phyloP scores from a whole-genome alignment of 2,329 filamentous ascomycete genomes.

The Pseudocercospora fuligena region DNA sequence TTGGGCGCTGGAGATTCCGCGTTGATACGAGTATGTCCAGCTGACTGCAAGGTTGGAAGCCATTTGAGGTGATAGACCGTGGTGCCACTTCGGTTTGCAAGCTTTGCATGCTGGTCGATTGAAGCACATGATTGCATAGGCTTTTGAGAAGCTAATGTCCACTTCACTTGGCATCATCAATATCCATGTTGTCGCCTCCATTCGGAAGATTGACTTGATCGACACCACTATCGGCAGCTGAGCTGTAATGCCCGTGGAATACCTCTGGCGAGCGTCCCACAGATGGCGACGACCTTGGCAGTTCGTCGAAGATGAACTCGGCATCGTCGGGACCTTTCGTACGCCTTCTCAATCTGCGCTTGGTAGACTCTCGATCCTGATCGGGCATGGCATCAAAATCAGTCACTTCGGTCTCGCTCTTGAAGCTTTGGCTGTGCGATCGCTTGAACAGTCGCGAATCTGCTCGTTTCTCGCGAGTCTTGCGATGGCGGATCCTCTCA shows the following conservation, averaged over 20 bases:
- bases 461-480: conserved; percentile 47
- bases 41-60: background rate
- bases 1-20: background rate
- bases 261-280: conserved; percentile 16
- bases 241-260: conserved; percentile 11
- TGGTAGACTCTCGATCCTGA: conserved; percentile 44
- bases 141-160: background rate
- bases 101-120: background rate
- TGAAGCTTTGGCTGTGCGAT: conserved; percentile 51
- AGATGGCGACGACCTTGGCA: conserved; percentile 6
- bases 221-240: conserved; percentile 11
- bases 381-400: conserved; percentile 48
- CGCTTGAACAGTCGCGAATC: conserved; percentile 49
- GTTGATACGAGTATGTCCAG: background rate
- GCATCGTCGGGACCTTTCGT: conserved; percentile 45
- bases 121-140: background rate
- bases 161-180: conserved; percentile 23
- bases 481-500: conserved; percentile 37
- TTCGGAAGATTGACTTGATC: conserved; percentile 1
- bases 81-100: background rate
- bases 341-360: conserved; percentile 50
- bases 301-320: conserved; percentile 19
- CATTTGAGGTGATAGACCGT: background rate
- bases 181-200: conserved; percentile 22
- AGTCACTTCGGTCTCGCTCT: conserved; percentile 50